Base-by-base conservation (phyloP, 441 rosid species). In the Eutrema salsugineum region DNA sequence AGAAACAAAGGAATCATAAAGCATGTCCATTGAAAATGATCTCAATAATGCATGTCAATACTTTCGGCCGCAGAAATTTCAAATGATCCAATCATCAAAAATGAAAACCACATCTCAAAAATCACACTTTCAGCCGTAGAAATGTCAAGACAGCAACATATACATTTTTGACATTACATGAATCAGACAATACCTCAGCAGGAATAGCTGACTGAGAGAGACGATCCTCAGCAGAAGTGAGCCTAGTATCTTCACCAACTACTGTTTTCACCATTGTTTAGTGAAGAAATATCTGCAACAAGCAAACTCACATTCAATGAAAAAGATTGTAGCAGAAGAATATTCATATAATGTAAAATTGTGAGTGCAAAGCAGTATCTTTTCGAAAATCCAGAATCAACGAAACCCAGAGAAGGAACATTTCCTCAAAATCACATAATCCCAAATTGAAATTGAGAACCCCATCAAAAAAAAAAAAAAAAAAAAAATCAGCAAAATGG, bases 181-280 rank as follows among this genome's bases (percentile, higher is more conserved):
- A 20, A 44, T 16, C 9, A 44, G 35, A 14, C 17, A 47, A 19
- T 32, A 84, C 96, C 91, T 88, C 88, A 15, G 88, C 83, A 73
- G 86, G 76, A 80, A 83, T 69, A 51, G 93, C 80, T 54, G 89
- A 89, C 24, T 60, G 81, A 73, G 87, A 86, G 77, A 94, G 90
- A 67, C 92, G 93, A 77, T 88, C 83, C 77, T 94, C 95, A 14
- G 83, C 75, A 59, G 63, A 70, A 47, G 77, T 80, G 74, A 94
- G 96, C 63, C 77, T 90, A 58, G 80, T 33, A 79, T 91, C 96
- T 74, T 93, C 97, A 73, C 96, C 97, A 28, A 86, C 82, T 49
- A 87, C 89, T 3, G 87, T 88, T 83, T 87, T 94, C 86, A 94
- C 97, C 98, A 91, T 93, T 76, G 42, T 78, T 47, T 38, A 35